A percentile compares a stretch with the other conserved stretches of the same genome.
Evolutionary conservation across 495 filamentous ascomycete species (phyloP).

Genomic region (Podospora sp.): DNA sequence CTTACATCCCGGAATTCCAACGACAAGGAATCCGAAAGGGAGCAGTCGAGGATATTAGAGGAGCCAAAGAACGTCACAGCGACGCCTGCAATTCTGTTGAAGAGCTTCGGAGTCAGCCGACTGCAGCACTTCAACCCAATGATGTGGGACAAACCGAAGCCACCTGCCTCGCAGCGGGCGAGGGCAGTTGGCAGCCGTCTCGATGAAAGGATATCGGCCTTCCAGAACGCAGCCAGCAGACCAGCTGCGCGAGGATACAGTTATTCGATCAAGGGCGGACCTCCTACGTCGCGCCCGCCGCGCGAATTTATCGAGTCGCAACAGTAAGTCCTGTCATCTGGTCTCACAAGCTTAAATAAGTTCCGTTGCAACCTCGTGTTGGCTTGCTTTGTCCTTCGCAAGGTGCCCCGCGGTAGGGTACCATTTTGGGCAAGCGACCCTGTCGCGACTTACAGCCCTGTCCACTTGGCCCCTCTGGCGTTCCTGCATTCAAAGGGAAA

Average conservation of each 20-base stretch:
- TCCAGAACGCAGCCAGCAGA: background rate
- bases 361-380: background rate
- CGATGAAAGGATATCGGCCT: constrained; percentile 3
- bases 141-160: constrained; percentile 17
- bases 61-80: constrained; percentile 3
- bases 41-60: constrained; percentile 6
- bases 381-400: background rate
- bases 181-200: background rate
- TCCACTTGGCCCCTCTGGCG: constrained; percentile 6
- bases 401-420: constrained; percentile 13
- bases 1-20: constrained; percentile 10
- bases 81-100: background rate
- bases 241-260: constrained; percentile 29
- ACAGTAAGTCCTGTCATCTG: constrained; percentile 30
- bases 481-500: constrained; percentile 16
- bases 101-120: background rate
- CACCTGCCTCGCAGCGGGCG: constrained; percentile 1
- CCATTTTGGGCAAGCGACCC: constrained; percentile 9
- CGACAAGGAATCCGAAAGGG: constrained; percentile 19
- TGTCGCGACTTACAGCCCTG: constrained; percentile 15
- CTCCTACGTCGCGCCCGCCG: constrained; percentile 34
- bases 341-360: background rate
- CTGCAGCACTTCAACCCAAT: constrained; percentile 1
- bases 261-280: constrained; percentile 37
- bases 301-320: constrained; percentile 34